These are phyloP conservation scores for Gossypium stocksii DNA, from an alignment of 345 rosid genomes.

Conservation along the genomic window DNA sequence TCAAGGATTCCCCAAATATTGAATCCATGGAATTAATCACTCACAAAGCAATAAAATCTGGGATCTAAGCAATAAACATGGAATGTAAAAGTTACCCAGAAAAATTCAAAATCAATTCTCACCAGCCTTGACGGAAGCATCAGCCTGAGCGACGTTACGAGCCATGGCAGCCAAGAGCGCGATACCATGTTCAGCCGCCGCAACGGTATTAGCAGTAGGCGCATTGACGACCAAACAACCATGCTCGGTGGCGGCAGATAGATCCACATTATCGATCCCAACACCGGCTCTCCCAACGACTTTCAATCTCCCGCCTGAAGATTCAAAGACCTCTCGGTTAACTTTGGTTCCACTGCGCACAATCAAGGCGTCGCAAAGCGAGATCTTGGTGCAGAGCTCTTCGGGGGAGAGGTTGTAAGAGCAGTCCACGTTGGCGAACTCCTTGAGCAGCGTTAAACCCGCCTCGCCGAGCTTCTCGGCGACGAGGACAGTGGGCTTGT, in stretches of 20 bases:
- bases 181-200: constrained; percentile 92
- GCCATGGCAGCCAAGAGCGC: constrained; percentile 91
- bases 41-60: not conserved
- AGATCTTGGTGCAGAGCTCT: constrained; percentile 89
- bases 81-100: not conserved
- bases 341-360: constrained; percentile 87
- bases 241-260: constrained; percentile 82
- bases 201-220: constrained; percentile 87
- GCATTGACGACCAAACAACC: constrained; percentile 92
- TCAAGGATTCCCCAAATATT: too few relatives aligned
- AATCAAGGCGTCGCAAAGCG: constrained; percentile 78
- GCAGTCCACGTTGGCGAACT: constrained; percentile 71
- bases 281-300: constrained; percentile 97
- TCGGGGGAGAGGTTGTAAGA: constrained; percentile 75
- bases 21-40: not conserved
- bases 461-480: constrained; percentile 87
- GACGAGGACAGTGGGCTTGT: constrained; percentile 73
- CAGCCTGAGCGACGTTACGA: constrained; percentile 82
- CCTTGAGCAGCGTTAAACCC: constrained; percentile 54
- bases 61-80: constrained; percentile 11
- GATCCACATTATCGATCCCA: constrained; percentile 92
- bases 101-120: constrained; percentile 10
- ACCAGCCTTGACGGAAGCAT: constrained; percentile 92
- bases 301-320: constrained; percentile 69
- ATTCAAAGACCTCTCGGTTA: constrained; percentile 69